Evolutionary conservation across 345 rosid genomes (phyloP).

Genomic region (Psidium guajava): DNA sequence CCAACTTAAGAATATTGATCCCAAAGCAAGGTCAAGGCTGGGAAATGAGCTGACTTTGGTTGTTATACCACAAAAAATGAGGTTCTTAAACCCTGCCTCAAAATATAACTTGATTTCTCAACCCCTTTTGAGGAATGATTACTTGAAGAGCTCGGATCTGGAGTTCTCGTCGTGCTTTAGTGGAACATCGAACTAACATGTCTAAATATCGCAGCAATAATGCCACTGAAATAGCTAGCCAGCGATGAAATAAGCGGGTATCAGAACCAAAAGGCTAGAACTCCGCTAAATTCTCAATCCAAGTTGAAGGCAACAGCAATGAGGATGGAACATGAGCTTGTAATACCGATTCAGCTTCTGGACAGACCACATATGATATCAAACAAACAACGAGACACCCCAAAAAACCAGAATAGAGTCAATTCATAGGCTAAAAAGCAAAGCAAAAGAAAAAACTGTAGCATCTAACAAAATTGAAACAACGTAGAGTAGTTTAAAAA

Average conservation of each 20-base stretch:
- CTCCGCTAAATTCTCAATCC: not conserved
- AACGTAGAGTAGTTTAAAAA: not conserved
- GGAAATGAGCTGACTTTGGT: too few relatives aligned
- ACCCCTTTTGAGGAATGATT: not conserved
- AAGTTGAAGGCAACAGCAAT: not conserved
- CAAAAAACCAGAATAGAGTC: not conserved
- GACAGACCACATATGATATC: conserved; percentile 1
- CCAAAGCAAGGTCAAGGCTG: too few relatives aligned
- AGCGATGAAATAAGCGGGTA: not conserved
- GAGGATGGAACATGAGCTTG: not conserved
- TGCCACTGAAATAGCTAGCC: not conserved
- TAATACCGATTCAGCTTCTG: not conserved
- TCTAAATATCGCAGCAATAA: not conserved
- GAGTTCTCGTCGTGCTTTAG: not conserved
- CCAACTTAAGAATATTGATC: too few relatives aligned
- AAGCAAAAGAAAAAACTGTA: conserved; percentile 11
- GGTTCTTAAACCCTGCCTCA: too few relatives aligned
- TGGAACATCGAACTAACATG: not conserved
- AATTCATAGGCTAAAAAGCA: conserved; percentile 15
- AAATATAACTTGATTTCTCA: too few relatives aligned
- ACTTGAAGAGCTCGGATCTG: not conserved
- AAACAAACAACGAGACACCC: conserved; percentile 16
- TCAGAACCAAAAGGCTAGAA: not conserved
- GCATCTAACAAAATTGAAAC: conserved; percentile 24
- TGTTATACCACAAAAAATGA: too few relatives aligned